phyloP scores from a whole-genome alignment of 768 basidiomycete genomes.

The Myochromella boudieri region DNA sequence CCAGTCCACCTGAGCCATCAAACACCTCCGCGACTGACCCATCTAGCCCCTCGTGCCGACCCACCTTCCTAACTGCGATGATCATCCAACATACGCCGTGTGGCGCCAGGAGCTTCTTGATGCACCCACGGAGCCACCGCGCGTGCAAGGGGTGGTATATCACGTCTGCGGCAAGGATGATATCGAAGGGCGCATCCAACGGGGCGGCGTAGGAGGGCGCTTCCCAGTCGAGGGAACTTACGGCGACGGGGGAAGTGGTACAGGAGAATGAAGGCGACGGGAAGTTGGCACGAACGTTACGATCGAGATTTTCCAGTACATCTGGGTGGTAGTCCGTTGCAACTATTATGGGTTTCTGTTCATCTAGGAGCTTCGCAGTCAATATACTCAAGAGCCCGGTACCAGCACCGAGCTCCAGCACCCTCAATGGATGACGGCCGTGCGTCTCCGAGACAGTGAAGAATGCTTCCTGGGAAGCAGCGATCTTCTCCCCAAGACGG shows the following conservation, averaged over 20 bases:
- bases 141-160: constrained; percentile 75
- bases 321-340: constrained; percentile 80
- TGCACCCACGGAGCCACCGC: constrained; percentile 64
- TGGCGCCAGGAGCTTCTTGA: constrained; percentile 45
- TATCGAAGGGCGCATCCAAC: constrained; percentile 50
- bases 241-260: constrained; percentile 31
- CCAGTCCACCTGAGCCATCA: constrained; percentile 31
- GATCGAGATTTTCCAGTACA: constrained; percentile 67
- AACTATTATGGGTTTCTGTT: constrained; percentile 39
- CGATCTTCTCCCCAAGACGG: constrained; percentile 65
- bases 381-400: constrained; percentile 82
- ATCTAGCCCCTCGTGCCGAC: constrained; percentile 59
- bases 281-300: constrained; percentile 60
- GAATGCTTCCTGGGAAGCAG: constrained; percentile 42
- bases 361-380: constrained; percentile 43
- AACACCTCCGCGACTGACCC: constrained; percentile 59
- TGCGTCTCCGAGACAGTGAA: constrained; percentile 23
- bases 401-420: constrained; percentile 85
- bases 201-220: constrained; percentile 35
- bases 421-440: constrained; percentile 27
- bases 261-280: constrained; percentile 15
- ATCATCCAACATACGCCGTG: constrained; percentile 72
- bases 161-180: constrained; percentile 79
- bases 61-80: constrained; percentile 64
- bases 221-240: constrained; percentile 68